phyloP scores from a whole-genome alignment of 805 yeast genomes.

The Metschnikowia corniflorae region DNA sequence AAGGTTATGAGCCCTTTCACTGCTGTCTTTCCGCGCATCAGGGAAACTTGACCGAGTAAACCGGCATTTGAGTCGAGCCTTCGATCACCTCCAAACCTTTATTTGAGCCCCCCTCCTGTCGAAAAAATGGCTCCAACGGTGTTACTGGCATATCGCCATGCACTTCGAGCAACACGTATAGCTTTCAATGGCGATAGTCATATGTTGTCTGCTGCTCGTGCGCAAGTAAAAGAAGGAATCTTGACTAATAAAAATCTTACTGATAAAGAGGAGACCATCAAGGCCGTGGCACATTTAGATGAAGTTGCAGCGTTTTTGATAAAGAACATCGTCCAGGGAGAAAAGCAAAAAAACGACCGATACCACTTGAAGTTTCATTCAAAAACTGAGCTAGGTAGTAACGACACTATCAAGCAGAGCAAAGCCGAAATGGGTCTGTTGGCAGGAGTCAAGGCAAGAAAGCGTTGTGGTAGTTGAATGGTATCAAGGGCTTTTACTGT shows the following conservation, averaged over 20 bases:
- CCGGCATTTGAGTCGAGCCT: too few species aligned
- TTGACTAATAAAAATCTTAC: conserved; percentile 26
- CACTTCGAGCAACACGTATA: conserved; percentile 60
- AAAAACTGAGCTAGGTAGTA: conserved; percentile 87
- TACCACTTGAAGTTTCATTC: conserved; percentile 67
- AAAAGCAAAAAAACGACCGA: conserved; percentile 37
- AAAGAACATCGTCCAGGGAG: conserved; percentile 86
- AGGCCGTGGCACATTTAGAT: conserved; percentile 39
- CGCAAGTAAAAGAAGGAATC: conserved; percentile 54
- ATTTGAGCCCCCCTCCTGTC: too few species aligned
- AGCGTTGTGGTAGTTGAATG: conserved; percentile 17
- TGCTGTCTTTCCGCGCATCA: too few species aligned
- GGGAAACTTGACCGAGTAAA: too few species aligned
- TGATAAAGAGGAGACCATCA: conserved; percentile 42
- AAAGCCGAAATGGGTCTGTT: conserved; percentile 42
- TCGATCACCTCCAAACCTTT: too few species aligned
- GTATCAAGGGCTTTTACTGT: too few species aligned
- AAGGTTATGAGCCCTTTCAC: too few species aligned
- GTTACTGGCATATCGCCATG: conserved; percentile 57
- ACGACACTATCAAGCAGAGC: conserved; percentile 65
- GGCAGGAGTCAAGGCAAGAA: conserved; percentile 50
- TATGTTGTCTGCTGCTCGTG: conserved; percentile 57
- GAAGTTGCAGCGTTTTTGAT: conserved; percentile 70
- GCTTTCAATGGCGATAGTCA: conserved; percentile 53
- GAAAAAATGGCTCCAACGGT: conserved; percentile 14